A percentile compares a stretch with the other conserved stretches of the same genome.
phyloP scores from a whole-genome alignment of 2,329 filamentous ascomycete species.

The Phyllosticta ampelicida region DNA sequence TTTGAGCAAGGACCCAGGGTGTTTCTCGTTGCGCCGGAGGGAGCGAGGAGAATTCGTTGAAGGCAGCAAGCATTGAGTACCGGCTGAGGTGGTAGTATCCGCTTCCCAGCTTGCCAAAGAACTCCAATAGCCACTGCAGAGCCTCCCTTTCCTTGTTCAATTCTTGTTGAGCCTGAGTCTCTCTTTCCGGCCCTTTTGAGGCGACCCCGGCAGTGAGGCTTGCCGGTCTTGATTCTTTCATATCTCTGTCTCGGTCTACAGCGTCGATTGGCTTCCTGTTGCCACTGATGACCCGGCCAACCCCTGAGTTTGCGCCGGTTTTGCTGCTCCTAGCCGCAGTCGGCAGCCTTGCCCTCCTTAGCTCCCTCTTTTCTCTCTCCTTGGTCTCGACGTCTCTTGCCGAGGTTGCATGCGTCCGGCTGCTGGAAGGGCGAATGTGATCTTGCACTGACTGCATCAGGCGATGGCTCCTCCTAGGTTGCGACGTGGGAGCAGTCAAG shows the following conservation, averaged over 20 bases:
- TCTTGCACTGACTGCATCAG: conserved; percentile 41
- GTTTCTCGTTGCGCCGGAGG: conserved; percentile 72
- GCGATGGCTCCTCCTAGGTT: conserved; percentile 34
- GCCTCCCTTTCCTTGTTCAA: conserved; percentile 57
- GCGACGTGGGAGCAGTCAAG: conserved; percentile 31
- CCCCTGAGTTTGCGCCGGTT: conserved; percentile 55
- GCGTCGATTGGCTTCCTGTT: conserved; percentile 69
- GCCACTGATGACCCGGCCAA: conserved; percentile 80
- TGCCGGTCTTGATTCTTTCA: conserved; percentile 44
- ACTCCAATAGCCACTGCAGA: conserved; percentile 63
- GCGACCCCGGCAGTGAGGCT: conserved; percentile 16
- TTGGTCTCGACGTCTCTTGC: conserved; percentile 44
- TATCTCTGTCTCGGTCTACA: conserved; percentile 51
- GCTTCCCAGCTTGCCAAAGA: conserved; percentile 70
- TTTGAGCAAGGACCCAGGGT: conserved; percentile 83
- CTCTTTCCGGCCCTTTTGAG: conserved; percentile 17
- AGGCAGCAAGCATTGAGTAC: conserved; percentile 67
- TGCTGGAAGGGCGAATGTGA: conserved; percentile 54
- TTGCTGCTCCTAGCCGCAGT: conserved; percentile 54
- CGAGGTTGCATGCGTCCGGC: conserved; percentile 49
- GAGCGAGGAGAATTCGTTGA: conserved; percentile 62
- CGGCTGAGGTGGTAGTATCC: conserved; percentile 70
- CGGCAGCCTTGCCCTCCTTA: conserved; percentile 69
- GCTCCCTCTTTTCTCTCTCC: conserved; percentile 51
- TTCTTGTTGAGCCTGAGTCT: conserved; percentile 19